Conservation (phyloP, 2,329 filamentous ascomycete genomes). For the Triangularia verruculosa region DNA sequence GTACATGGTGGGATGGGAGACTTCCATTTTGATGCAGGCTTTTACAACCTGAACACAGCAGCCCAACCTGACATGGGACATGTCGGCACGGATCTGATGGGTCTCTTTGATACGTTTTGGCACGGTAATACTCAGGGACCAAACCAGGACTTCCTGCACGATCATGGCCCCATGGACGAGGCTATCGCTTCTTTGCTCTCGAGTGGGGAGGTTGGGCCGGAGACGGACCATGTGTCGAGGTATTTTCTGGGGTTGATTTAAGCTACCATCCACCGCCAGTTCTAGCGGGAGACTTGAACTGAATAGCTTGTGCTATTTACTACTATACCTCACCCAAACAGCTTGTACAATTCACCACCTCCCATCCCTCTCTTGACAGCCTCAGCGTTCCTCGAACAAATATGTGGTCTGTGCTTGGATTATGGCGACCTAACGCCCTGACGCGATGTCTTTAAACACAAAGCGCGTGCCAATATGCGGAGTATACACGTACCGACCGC, state of each 20-base stretch:
- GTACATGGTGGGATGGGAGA: background rate
- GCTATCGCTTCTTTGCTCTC: background rate
- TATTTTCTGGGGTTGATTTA: constrained; percentile 34
- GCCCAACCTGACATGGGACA: constrained; percentile 32
- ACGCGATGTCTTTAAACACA: too few relatives aligned
- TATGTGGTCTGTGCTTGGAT: too few relatives aligned
- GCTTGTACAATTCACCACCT: too few relatives aligned
- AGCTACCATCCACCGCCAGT: too few relatives aligned
- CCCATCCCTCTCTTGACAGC: too few relatives aligned
- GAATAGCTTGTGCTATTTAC: too few relatives aligned
- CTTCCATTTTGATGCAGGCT: background rate
- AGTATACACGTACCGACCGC: too few relatives aligned
- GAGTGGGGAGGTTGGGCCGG: background rate
- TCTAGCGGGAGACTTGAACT: too few relatives aligned
- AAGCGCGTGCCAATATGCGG: too few relatives aligned
- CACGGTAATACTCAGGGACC: background rate
- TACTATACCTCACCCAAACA: too few relatives aligned
- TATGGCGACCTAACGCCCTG: too few relatives aligned
- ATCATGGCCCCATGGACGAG: background rate
- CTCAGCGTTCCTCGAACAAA: too few relatives aligned
- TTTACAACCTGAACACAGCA: constrained; percentile 13
- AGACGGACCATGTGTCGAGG: constrained; percentile 26
- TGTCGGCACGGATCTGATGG: constrained; percentile 36
- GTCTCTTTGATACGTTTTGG: constrained; percentile 35
- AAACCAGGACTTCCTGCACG: background rate